Conservation (phyloP, 2,329 filamentous ascomycete genomes). For the Tolypocladium sp. region DNA sequence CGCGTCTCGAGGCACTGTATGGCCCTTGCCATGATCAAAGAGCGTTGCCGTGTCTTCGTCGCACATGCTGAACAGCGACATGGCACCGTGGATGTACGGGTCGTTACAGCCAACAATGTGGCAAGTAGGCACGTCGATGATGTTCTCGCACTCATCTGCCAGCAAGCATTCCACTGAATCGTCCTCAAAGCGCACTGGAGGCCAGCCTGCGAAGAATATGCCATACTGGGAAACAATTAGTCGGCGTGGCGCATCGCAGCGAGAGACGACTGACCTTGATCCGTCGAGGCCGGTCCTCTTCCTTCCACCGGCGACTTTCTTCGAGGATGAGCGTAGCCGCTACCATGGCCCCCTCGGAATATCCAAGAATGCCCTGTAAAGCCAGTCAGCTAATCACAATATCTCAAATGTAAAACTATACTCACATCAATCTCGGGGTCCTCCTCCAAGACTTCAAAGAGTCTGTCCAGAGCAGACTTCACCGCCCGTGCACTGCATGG, state of each 20-base stretch:
- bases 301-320: conserved; percentile 29
- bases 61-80: conserved; percentile 54
- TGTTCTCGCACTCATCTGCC: conserved; percentile 35
- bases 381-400: neutral
- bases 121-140: conserved; percentile 42
- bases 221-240: conserved; percentile 23
- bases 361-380: conserved; percentile 44
- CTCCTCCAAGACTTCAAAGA: conserved; percentile 36
- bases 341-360: conserved; percentile 50
- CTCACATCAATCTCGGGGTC: conserved; percentile 20
- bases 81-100: conserved; percentile 50
- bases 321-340: conserved; percentile 44
- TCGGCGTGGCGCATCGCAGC: neutral
- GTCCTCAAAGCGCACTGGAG: conserved; percentile 32
- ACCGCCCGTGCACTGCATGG: conserved; percentile 8
- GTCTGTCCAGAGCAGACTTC: conserved; percentile 7
- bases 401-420: neutral
- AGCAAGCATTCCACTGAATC: conserved; percentile 32
- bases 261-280: conserved; percentile 20
- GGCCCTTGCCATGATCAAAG: conserved; percentile 57
- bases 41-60: conserved; percentile 48
- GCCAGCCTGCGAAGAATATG: conserved; percentile 46
- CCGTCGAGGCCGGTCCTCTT: conserved; percentile 19
- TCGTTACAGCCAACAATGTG: conserved; percentile 47
- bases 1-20: conserved; percentile 48